phyloP scores from a whole-genome alignment of 2,329 filamentous ascomycete species.

The Colletotrichum sp. region DNA sequence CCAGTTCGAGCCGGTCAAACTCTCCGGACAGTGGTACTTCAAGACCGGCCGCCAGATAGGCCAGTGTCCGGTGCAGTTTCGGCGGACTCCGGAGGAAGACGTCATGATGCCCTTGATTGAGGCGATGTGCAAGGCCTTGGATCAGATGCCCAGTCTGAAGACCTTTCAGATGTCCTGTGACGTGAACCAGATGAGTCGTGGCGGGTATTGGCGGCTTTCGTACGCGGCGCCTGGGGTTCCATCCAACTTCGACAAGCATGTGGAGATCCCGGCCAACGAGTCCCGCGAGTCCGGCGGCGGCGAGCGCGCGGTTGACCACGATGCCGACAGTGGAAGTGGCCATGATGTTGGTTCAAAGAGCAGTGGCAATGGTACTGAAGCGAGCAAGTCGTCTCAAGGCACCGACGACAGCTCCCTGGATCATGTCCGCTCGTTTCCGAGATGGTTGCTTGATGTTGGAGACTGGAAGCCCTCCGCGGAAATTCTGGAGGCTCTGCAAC shows the following conservation, averaged over 20 bases:
- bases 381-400: neutral
- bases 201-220: neutral
- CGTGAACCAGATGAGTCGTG: neutral
- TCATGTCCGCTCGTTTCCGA: neutral
- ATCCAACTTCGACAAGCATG: neutral
- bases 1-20: neutral
- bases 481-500: neutral
- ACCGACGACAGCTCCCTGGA: neutral
- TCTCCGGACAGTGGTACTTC: neutral
- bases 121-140: neutral
- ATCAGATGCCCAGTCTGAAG: neutral
- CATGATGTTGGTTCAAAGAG: neutral
- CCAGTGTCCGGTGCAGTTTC: neutral
- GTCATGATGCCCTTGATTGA: neutral
- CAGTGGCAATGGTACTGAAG: neutral
- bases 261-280: neutral
- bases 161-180: neutral
- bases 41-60: neutral
- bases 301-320: accelerated
- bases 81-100: neutral
- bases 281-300: accelerated
- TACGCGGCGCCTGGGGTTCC: neutral
- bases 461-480: neutral
- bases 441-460: neutral
- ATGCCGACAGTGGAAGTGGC: neutral